A percentile compares a stretch with the other conserved stretches of the same genome.
Conservation (phyloP, 1,284 basidiomycete genomes). For the Leucoagaricus sp. region DNA sequence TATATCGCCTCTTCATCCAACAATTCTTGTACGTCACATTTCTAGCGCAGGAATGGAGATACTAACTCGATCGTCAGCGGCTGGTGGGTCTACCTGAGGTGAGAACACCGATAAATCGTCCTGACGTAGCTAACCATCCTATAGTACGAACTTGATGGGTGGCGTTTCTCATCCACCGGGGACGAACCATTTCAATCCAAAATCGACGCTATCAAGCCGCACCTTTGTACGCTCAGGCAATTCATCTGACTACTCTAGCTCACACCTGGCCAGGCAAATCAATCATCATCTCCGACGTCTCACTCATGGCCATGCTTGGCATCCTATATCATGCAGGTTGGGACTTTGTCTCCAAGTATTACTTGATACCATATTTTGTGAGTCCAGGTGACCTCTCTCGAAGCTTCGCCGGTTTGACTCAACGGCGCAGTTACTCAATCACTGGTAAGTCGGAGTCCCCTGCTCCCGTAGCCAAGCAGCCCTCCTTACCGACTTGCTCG, state of each 20-base stretch:
- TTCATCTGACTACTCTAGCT: constrained; percentile 17
- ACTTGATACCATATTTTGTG: constrained; percentile 52
- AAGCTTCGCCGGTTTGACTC: background rate
- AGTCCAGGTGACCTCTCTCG: background rate
- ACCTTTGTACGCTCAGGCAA: constrained; percentile 30
- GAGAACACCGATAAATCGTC: background rate
- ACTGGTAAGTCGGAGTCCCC: constrained; percentile 30
- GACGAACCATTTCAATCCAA: constrained; percentile 53
- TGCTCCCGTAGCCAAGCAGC: background rate
- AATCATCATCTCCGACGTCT: constrained; percentile 49
- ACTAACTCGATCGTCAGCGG: constrained; percentile 36
- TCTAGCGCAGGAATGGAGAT: background rate
- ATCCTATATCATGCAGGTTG: constrained; percentile 40
- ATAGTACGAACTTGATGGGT: constrained; percentile 62
- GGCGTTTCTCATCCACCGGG: constrained; percentile 65
- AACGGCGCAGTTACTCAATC: constrained; percentile 35
- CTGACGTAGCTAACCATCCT: background rate
- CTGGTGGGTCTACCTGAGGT: constrained; percentile 76
- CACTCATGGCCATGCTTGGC: constrained; percentile 38
- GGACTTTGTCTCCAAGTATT: constrained; percentile 42
- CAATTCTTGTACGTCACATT: constrained; percentile 43
- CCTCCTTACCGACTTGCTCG: background rate
- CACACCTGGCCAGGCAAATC: constrained; percentile 42
- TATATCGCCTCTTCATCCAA: constrained; percentile 64
- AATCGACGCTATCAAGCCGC: constrained; percentile 39